phyloP scores from a whole-genome alignment of 352 stramenopile species.

The Phytophthora quininea region DNA sequence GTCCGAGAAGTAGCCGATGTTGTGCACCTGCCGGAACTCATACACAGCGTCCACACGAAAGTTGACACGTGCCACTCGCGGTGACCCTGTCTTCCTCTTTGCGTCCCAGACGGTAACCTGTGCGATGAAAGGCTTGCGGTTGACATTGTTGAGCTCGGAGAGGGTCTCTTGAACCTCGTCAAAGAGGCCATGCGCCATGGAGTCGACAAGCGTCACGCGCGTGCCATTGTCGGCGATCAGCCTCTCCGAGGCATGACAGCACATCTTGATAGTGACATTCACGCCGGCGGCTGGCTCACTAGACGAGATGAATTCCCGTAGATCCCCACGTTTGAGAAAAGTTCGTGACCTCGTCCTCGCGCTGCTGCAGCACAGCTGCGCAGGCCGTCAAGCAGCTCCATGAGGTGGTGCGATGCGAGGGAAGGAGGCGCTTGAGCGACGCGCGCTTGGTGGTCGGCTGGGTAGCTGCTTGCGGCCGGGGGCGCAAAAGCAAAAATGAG shows the following conservation, averaged over 20 bases:
- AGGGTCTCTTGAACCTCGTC: not conserved
- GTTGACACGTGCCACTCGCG: slow-evolving; percentile 1
- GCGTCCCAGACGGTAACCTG: not conserved
- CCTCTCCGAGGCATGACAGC: not conserved
- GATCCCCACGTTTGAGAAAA: not conserved
- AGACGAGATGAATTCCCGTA: not conserved
- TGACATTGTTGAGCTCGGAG: not conserved
- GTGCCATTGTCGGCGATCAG: not conserved
- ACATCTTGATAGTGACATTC: not conserved
- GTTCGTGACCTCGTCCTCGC: not conserved
- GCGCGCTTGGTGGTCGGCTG: no score
- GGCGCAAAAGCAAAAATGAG: no score
- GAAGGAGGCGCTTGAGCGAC: no score
- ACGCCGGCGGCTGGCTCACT: not conserved
- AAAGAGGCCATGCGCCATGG: not conserved
- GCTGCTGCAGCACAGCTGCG: not conserved
- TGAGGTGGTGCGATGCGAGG: no score
- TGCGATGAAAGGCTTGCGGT: not conserved
- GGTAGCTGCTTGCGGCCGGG: no score
- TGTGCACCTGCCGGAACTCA: slow-evolving; percentile 19
- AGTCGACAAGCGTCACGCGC: not conserved
- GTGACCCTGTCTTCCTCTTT: not conserved
- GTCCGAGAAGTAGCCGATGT: slow-evolving; percentile 10
- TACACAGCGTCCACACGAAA: slow-evolving; percentile 8
- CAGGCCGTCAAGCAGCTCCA: not conserved